Percentiles rank a stretch among this genome's conserved stretches.
Conservation (phyloP, 2,329 filamentous ascomycete species). For the Paraphoma sp. region DNA sequence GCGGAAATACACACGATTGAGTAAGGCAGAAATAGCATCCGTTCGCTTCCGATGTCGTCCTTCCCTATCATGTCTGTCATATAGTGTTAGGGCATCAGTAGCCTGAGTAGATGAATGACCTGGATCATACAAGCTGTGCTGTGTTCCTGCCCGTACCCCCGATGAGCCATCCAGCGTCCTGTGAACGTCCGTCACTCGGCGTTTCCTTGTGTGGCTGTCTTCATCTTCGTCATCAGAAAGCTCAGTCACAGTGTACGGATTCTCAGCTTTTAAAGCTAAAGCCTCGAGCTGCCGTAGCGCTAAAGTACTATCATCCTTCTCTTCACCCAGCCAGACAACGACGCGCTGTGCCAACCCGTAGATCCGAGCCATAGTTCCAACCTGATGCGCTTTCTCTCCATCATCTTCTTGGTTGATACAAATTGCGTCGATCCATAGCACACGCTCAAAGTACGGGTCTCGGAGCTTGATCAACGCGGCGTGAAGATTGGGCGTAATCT, state of each 20-base stretch:
- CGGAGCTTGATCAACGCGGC: neutral
- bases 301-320: neutral
- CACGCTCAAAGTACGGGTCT: neutral
- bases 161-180: too few species aligned
- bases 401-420: neutral
- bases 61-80: neutral
- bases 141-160: too few species aligned
- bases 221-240: neutral
- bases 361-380: neutral
- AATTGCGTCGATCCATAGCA: neutral
- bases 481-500: neutral
- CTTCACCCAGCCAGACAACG: neutral
- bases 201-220: neutral
- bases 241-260: neutral
- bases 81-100: neutral
- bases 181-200: too few species aligned
- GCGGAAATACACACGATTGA: neutral
- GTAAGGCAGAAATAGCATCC: neutral
- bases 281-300: neutral
- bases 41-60: neutral
- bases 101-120: too few species aligned
- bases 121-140: too few species aligned
- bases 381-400: neutral
- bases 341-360: neutral
- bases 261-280: neutral